These are phyloP conservation scores for Yamadazyma trypodendri DNA, from an alignment of 1,139 yeast genomes.

Conservation along the genomic window DNA sequence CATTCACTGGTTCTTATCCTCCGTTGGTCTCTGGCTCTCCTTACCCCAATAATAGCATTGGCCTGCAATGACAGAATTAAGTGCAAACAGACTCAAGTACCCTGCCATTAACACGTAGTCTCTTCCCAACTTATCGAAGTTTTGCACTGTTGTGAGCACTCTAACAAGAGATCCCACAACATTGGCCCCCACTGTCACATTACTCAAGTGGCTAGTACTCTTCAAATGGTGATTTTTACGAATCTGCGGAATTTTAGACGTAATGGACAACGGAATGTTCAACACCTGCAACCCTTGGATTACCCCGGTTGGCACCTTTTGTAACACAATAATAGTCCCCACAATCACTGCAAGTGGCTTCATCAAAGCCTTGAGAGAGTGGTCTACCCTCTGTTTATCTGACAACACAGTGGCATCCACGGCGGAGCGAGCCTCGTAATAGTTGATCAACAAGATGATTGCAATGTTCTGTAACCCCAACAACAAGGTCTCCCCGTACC, in stretches of 20 bases:
- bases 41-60: conserved; percentile 30
- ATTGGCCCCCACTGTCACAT: conserved; percentile 54
- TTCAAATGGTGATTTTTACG: conserved; percentile 43
- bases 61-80: conserved; percentile 33
- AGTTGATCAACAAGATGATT: conserved; percentile 37
- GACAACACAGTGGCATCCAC: conserved; percentile 15
- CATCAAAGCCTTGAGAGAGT: conserved; percentile 13
- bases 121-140: conserved; percentile 24
- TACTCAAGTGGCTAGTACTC: conserved; percentile 55
- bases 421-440: conserved; percentile 25
- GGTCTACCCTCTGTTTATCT: conserved; percentile 21
- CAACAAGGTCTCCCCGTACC: conserved; percentile 44
- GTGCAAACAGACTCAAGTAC: conserved; percentile 31
- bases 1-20: too few relatives aligned
- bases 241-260: conserved; percentile 60
- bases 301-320: conserved; percentile 30
- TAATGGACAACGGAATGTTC: conserved; percentile 53
- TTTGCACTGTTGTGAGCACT: conserved; percentile 54
- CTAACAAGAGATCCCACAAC: conserved; percentile 55
- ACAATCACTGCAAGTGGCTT: conserved; percentile 29
- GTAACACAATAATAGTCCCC: conserved; percentile 28
- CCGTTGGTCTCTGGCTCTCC: conserved; percentile 3
- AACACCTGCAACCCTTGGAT: conserved; percentile 44
- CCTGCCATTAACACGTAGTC: conserved; percentile 38
- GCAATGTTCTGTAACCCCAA: conserved; percentile 42